Base-by-base conservation (phyloP, 176 grass and related monocot genomes). In the Bolboschoenus planiculmis region DNA sequence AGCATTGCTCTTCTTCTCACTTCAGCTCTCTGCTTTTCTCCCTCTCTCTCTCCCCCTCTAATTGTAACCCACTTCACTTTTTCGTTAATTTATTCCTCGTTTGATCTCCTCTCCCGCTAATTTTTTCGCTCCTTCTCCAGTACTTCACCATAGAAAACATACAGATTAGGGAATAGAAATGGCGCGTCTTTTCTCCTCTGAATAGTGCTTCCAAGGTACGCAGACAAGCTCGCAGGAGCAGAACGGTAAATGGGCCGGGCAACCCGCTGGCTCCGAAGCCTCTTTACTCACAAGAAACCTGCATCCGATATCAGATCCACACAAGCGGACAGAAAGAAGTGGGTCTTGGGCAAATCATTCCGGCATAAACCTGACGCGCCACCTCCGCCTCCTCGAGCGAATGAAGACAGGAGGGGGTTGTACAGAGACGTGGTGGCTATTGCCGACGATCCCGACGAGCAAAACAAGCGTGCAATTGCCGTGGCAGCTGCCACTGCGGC, bases 401-500 rank as follows among this genome's bases (percentile, higher is more conserved):
- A 81, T 59, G 62, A 87, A 57, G 70, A 70, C 27, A 84, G 80
- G 24, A 78, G 36, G 4, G 85, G 81, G 1, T 81, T 83, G 21
- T 87, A 84, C 58, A 79, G 43, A 63, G 87, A 85, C 27, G 46
- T 65, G 3, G 10, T 56, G 29, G 47, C 68, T 16, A 68, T 29
- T n/a, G 63, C 33, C 4, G 88, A 74, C 5, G 82, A 63, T 23
- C 87, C 78, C 50, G 85, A 93, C 55, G 89, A 95, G 82, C 89
- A 93, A 86, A 98, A 87, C 89, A 98, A 98, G 86, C 90, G 87
- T 27, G 95, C 92, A 26, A 95, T 98, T 8, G 96, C 96, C 1
- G 92, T 95, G 35, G 96, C 92, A 5, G 92, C 92, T 55, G 95
- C 95, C 1, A 92, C 95, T 5, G 95, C 95, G 26, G 92, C 88